Percentiles rank a stretch among this genome's conserved stretches.
Conservation (phyloP, 78 protist species). For the Paratrimastix pyriformis region DNA sequence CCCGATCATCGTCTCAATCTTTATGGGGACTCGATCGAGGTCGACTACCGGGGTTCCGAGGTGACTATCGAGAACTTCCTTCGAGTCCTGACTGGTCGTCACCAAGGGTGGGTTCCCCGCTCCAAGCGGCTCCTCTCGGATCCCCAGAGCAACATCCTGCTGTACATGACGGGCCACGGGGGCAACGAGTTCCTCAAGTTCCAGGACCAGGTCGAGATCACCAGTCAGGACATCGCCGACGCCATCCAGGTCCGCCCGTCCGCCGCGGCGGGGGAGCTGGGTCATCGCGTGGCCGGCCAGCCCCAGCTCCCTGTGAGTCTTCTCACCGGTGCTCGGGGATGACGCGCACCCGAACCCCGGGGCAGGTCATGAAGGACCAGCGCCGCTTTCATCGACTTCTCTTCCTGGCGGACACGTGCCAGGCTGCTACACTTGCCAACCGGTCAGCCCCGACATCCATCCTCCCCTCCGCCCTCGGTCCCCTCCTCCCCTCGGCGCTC, state of each 20-base stretch:
- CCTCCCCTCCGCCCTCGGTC: background rate
- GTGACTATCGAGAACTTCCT: constrained; percentile 82
- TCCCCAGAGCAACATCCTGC: constrained; percentile 58
- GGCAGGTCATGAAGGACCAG: constrained; percentile 65
- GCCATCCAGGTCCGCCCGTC: constrained; percentile 19
- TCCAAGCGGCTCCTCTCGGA: constrained; percentile 66
- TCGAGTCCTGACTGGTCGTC: constrained; percentile 66
- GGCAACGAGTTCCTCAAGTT: constrained; percentile 91
- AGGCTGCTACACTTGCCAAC: constrained; percentile 66
- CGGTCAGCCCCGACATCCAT: background rate
- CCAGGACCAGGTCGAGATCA: constrained; percentile 84
- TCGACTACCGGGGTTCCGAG: constrained; percentile 79
- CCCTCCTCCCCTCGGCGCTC: background rate
- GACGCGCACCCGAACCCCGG: no score
- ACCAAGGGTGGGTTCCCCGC: constrained; percentile 57
- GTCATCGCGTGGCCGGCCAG: background rate
- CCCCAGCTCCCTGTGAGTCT: background rate
- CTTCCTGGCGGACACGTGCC: constrained; percentile 73
- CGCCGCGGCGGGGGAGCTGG: background rate
- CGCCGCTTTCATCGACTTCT: constrained; percentile 49
- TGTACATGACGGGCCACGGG: constrained; percentile 88
- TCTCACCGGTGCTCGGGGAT: constrained; percentile 19
- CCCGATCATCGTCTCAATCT: constrained; percentile 48
- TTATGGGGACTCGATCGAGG: constrained; percentile 73
- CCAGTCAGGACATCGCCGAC: constrained; percentile 67